phyloP scores from a whole-genome alignment of 495 filamentous ascomycete species.

The Cercophora newfieldiana region DNA sequence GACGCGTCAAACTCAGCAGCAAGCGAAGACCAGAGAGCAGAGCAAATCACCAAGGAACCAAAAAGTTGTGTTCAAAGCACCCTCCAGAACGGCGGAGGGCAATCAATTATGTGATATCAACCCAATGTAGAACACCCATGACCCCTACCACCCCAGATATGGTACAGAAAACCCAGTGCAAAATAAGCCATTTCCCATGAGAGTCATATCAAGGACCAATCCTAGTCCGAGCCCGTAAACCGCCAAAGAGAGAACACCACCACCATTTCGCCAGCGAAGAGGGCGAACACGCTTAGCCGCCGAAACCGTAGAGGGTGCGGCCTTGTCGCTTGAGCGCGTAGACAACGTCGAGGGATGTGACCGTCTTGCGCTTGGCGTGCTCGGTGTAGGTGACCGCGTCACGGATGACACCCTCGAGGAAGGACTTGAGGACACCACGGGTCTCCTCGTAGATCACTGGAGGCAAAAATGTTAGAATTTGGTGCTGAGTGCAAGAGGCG shows the following conservation, averaged over 20 bases:
- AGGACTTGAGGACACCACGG: conserved; percentile 99
- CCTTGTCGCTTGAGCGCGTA: conserved; percentile 93
- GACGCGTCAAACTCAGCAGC: conserved; percentile 7
- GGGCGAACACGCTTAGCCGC: conserved; percentile 65
- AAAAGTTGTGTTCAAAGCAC: conserved; percentile 19
- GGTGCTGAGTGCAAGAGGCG: not conserved
- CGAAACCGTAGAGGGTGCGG: conserved; percentile 95
- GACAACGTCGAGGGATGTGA: conserved; percentile 92
- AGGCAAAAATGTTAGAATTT: conserved; percentile 38
- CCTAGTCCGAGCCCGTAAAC: conserved; percentile 15
- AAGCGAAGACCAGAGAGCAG: not conserved
- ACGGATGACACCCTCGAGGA: conserved; percentile 99
- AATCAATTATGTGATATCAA: conserved; percentile 28
- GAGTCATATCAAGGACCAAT: conserved; percentile 20
- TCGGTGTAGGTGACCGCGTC: conserved; percentile 98
- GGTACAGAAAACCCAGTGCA: conserved; percentile 20
- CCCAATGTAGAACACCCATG: conserved; percentile 23
- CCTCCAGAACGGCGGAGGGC: conserved; percentile 12
- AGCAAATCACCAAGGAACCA: not conserved
- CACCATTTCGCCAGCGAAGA: not conserved
- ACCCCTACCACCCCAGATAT: conserved; percentile 15
- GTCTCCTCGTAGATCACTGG: conserved; percentile 99
- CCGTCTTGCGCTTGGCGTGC: conserved; percentile 97
- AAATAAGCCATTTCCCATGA: conserved; percentile 26
- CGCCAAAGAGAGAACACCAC: not conserved